Percentiles rank a stretch among this genome's conserved stretches.
Conservation (phyloP, 2,329 filamentous ascomycete genomes). For the Zarea fungicola region DNA sequence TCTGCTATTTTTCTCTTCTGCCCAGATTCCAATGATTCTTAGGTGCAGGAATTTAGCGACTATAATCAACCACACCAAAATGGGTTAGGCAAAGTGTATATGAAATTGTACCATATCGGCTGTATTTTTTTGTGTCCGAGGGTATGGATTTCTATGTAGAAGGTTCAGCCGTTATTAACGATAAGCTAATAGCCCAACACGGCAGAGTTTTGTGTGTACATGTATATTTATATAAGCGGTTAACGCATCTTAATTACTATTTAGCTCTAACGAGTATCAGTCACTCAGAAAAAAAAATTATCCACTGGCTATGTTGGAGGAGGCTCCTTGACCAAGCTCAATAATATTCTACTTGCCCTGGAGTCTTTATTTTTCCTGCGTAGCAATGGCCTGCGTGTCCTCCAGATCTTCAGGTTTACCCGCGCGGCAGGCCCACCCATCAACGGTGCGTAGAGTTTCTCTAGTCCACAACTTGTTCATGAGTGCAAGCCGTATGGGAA, state of each 20-base stretch:
- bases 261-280: too few species aligned
- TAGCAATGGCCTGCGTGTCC: conserved; percentile 6
- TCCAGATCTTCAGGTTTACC: conserved; percentile 47
- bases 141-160: background rate
- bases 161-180: too few species aligned
- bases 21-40: background rate
- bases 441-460: conserved; percentile 46
- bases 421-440: conserved; percentile 45
- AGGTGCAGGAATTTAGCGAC: background rate
- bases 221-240: background rate
- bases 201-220: conserved; percentile 9
- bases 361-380: conserved; percentile 1
- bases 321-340: too few species aligned
- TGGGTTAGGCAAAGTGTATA: background rate
- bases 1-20: background rate
- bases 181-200: conserved; percentile 6
- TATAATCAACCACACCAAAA: background rate
- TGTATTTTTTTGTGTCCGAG: background rate
- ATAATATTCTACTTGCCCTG: background rate
- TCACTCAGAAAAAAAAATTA: too few species aligned
- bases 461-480: conserved; percentile 57
- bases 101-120: background rate
- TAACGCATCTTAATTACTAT: too few species aligned
- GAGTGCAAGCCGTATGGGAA: conserved; percentile 54
- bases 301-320: too few species aligned